Conservation (phyloP, 2,329 filamentous ascomycete species). For the Trichoderma breve region DNA sequence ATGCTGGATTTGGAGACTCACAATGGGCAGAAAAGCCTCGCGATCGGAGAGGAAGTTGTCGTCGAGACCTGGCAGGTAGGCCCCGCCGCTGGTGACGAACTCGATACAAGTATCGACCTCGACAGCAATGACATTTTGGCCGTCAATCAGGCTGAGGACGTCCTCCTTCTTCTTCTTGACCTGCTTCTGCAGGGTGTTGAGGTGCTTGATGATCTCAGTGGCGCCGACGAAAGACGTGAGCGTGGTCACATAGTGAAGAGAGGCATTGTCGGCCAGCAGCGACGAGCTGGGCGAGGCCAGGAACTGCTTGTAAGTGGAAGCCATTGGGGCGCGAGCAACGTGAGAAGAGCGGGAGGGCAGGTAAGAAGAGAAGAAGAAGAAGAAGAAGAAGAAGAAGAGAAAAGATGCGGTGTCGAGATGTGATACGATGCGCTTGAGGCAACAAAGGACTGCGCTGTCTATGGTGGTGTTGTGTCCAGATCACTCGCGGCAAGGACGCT, state of each 20-base stretch:
- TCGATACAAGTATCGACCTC: slow-evolving; percentile 82
- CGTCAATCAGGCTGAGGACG: slow-evolving; percentile 71
- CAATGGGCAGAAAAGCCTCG: slow-evolving; percentile 74
- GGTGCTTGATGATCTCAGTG: slow-evolving; percentile 78
- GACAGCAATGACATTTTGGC: slow-evolving; percentile 68
- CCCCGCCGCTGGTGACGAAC: slow-evolving; percentile 76
- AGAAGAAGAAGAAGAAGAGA: neutral
- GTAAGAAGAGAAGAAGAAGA: neutral
- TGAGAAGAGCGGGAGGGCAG: neutral
- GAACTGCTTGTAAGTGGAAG: slow-evolving; percentile 67
- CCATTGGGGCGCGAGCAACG: slow-evolving; percentile 33
- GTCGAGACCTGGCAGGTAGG: slow-evolving; percentile 84
- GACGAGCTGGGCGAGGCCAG: slow-evolving; percentile 64
- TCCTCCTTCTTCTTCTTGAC: slow-evolving; percentile 82
- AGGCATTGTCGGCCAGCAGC: slow-evolving; percentile 62
- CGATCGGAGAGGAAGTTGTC: slow-evolving; percentile 91
- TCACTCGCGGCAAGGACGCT: slow-evolving; percentile 6
- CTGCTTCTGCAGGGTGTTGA: slow-evolving; percentile 67
- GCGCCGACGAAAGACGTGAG: slow-evolving; percentile 70
- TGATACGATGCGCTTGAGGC: neutral
- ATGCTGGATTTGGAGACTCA: slow-evolving; percentile 48
- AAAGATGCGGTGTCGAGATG: neutral
- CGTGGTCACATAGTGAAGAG: slow-evolving; percentile 86
- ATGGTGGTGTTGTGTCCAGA: neutral
- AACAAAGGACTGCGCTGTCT: neutral